A percentile compares a stretch with the other conserved stretches of the same genome.
Evolutionary conservation across 192 early-diverging fungal species (phyloP).

Genomic region (Coemansia sp.): DNA sequence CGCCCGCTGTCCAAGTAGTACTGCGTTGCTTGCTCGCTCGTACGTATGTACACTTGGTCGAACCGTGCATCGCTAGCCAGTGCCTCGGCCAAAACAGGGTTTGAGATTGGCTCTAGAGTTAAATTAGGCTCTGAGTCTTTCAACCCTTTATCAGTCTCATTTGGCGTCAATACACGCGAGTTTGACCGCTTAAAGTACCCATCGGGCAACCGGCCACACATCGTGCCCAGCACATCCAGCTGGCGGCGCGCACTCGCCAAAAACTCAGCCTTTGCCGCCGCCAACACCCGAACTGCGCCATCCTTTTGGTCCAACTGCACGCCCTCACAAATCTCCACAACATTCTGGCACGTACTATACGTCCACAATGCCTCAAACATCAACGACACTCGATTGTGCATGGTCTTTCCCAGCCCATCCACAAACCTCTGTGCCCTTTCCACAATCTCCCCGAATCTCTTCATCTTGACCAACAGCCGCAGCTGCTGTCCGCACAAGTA

Average conservation of each 20-base stretch:
- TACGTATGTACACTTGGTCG: slow-evolving; percentile 51
- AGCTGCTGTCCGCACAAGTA: slow-evolving; percentile 95
- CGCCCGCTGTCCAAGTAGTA: slow-evolving; percentile 53
- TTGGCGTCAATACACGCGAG: neutral
- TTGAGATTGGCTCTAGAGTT: slow-evolving; percentile 19
- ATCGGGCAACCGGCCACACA: slow-evolving; percentile 21
- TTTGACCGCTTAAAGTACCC: slow-evolving; percentile 13
- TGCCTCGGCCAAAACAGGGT: slow-evolving; percentile 49
- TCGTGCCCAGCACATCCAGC: slow-evolving; percentile 47
- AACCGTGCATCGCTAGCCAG: slow-evolving; percentile 40
- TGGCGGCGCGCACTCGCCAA: slow-evolving; percentile 44
- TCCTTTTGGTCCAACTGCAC: slow-evolving; percentile 17
- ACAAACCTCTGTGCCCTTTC: slow-evolving; percentile 45
- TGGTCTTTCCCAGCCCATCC: slow-evolving; percentile 23
- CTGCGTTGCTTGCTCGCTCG: slow-evolving; percentile 52
- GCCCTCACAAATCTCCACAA: slow-evolving; percentile 55
- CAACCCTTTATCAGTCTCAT: neutral
- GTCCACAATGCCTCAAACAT: slow-evolving; percentile 52
- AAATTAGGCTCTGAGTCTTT: neutral
- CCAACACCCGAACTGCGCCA: slow-evolving; percentile 14
- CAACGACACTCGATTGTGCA: slow-evolving; percentile 35
- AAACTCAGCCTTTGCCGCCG: slow-evolving; percentile 52
- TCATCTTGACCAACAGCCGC: slow-evolving; percentile 69
- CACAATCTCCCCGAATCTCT: slow-evolving; percentile 48
- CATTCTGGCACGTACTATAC: slow-evolving; percentile 44